Evolutionary conservation across 2,329 filamentous ascomycete genomes (phyloP).

Genomic region (Tolypocladium album): DNA sequence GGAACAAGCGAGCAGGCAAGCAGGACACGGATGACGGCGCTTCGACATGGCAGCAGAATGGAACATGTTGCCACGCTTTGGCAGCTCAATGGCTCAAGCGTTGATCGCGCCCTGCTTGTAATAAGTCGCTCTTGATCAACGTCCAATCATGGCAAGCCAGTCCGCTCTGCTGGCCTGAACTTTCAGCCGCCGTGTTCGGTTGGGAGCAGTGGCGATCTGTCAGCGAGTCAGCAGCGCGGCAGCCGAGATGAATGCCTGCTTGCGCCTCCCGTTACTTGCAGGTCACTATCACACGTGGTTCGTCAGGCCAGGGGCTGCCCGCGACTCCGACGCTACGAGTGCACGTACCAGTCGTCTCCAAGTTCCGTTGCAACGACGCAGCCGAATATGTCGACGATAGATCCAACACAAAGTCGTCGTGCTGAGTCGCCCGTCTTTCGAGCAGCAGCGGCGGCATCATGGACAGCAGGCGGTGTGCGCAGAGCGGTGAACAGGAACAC

Average conservation of each 20-base stretch:
- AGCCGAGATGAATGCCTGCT: background rate
- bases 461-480: background rate
- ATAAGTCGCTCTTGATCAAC: background rate
- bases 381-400: background rate
- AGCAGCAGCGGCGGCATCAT: background rate
- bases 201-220: background rate
- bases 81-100: background rate
- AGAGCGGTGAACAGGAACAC: background rate
- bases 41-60: background rate
- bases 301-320: background rate
- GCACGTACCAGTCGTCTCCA: background rate
- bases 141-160: background rate
- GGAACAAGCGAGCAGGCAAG: too few species aligned
- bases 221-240: background rate
- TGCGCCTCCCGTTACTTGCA: background rate
- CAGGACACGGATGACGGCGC: background rate
- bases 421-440: background rate
- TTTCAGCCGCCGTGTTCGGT: slow-evolving; percentile 5
- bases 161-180: slow-evolving; percentile 3
- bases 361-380: background rate
- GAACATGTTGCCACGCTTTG: background rate
- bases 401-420: background rate
- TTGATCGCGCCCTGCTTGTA: background rate
- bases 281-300: slow-evolving; percentile 1
- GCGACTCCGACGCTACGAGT: background rate